Percentiles rank a stretch among this genome's conserved stretches.
Conservation (phyloP, 2,329 filamentous ascomycete genomes). For the Claviceps cyperi region DNA sequence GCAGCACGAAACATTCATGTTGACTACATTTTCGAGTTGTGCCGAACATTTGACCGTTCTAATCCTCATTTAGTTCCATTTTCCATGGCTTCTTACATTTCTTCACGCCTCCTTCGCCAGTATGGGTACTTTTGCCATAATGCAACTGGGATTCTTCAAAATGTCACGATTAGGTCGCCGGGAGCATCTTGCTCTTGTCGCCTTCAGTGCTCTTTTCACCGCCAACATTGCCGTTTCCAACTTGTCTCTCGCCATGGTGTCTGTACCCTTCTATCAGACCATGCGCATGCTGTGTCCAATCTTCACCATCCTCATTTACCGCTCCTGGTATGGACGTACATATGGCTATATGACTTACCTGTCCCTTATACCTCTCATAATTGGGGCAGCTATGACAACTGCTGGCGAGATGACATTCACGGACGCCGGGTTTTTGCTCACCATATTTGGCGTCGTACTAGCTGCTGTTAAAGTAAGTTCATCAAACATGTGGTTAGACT, state of each 20-base stretch:
- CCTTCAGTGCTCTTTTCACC: conserved; percentile 47
- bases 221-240: conserved; percentile 52
- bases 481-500: background rate
- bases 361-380: conserved; percentile 44
- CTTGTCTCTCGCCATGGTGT: conserved; percentile 45
- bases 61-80: conserved; percentile 30
- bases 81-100: conserved; percentile 46
- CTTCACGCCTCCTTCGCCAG: conserved; percentile 43
- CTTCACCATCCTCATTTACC: conserved; percentile 48
- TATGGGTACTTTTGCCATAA: conserved; percentile 38
- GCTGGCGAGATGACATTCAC: conserved; percentile 50
- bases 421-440: conserved; percentile 39
- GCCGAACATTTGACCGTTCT: background rate
- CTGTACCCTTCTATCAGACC: conserved; percentile 52
- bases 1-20: background rate
- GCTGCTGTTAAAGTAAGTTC: conserved; percentile 36
- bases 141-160: conserved; percentile 36
- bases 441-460: conserved; percentile 37
- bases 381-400: conserved; percentile 45
- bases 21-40: background rate
- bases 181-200: conserved; percentile 40
- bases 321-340: conserved; percentile 36
- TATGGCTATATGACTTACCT: conserved; percentile 44
- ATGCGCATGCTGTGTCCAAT: conserved; percentile 47
- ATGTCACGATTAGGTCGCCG: conserved; percentile 35